Percentiles rank a stretch among this genome's conserved stretches.
Evolutionary conservation across 225 moss, liverwort and hornwort genomes (phyloP).

Genomic region (Bryum argenteum): DNA sequence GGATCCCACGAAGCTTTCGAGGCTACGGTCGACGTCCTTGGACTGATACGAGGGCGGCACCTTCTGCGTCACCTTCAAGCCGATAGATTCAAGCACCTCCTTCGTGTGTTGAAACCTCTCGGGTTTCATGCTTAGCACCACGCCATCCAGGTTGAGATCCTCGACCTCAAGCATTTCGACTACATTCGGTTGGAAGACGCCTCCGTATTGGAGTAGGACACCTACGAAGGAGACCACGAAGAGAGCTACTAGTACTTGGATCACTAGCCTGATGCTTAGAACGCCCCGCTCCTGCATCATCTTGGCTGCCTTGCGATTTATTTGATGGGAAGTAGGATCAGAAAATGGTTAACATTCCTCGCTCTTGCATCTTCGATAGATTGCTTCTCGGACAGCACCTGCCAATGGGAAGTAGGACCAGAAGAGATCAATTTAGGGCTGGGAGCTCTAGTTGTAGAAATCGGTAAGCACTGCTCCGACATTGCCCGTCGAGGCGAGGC

Average conservation of each 20-base stretch:
- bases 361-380: too few relatives aligned
- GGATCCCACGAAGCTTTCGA: slow-evolving; percentile 41
- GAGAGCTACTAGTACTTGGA: slow-evolving; percentile 33
- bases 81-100: slow-evolving; percentile 33
- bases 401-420: too few relatives aligned
- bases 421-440: too few relatives aligned
- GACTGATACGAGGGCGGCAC: slow-evolving; percentile 36
- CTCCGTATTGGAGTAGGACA: slow-evolving; percentile 26
- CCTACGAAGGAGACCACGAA: slow-evolving; percentile 34
- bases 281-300: slow-evolving; percentile 23
- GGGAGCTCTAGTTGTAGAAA: too few relatives aligned
- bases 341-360: too few relatives aligned
- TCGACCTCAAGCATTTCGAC: not conserved
- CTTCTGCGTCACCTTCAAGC: slow-evolving; percentile 40
- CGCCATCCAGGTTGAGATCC: slow-evolving; percentile 27
- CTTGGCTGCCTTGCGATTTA: too few relatives aligned
- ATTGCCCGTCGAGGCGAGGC: too few relatives aligned
- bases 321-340: too few relatives aligned
- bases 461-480: too few relatives aligned
- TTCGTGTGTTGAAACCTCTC: slow-evolving; percentile 42
- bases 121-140: slow-evolving; percentile 51
- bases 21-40: slow-evolving; percentile 35
- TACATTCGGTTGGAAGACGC: not conserved
- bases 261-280: slow-evolving; percentile 41
- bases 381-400: too few relatives aligned